phyloP scores from a whole-genome alignment of 257 asterid genomes.

The Nicotiana sylvestris region DNA sequence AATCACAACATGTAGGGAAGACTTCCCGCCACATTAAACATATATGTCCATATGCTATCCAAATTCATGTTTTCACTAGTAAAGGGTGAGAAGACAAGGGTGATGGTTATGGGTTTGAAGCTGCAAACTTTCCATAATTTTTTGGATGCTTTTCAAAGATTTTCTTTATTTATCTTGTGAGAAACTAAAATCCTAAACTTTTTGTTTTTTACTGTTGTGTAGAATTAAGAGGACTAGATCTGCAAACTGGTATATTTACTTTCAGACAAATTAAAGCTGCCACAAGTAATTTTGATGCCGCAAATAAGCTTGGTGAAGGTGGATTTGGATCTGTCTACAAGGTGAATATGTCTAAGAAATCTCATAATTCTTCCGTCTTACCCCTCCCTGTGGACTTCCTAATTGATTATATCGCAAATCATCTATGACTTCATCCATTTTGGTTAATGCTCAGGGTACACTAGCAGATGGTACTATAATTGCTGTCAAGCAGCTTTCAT shows the following conservation, averaged over 20 bases:
- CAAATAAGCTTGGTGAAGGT: conserved; percentile 65
- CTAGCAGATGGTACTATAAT: conserved; percentile 47
- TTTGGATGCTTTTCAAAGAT: not conserved
- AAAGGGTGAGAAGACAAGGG: not conserved
- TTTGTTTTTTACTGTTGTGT: conserved; percentile 7
- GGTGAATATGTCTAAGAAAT: conserved; percentile 26
- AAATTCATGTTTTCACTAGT: not conserved
- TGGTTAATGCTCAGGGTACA: conserved; percentile 33
- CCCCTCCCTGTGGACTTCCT: not conserved
- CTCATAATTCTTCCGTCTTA: not conserved
- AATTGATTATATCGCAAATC: not conserved
- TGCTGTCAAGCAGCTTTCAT: conserved; percentile 67
- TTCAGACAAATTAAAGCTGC: conserved; percentile 62
- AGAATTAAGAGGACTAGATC: conserved; percentile 55
- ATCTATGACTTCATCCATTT: not conserved
- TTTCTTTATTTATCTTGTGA: not conserved
- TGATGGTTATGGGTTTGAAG: not conserved
- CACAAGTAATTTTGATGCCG: conserved; percentile 41
- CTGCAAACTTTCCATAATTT: not conserved
- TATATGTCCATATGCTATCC: not conserved
- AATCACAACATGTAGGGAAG: not conserved
- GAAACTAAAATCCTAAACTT: not conserved
- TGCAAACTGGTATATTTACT: conserved; percentile 46
- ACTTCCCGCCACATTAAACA: not conserved
- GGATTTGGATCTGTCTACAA: conserved; percentile 68